Conservation (phyloP, 106 monocot species). For the Dioscorea zingiberensis region DNA sequence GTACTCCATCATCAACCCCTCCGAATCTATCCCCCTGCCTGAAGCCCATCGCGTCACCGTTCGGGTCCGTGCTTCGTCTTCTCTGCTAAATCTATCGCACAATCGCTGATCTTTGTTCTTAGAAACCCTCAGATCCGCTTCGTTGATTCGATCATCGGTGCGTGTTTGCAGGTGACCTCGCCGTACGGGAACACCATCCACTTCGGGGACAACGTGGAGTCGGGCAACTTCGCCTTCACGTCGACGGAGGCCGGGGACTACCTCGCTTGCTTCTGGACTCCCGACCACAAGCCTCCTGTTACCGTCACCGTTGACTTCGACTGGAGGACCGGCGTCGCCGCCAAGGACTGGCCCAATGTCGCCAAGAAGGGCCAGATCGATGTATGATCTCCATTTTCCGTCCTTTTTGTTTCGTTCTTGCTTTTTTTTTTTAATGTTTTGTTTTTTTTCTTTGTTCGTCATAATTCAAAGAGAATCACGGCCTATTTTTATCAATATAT, state of each 20-base stretch:
- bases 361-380: slow-evolving; percentile 97
- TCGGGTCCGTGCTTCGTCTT: slow-evolving; percentile 28
- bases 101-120: not conserved
- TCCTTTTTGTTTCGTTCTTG: not conserved
- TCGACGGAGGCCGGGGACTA: slow-evolving; percentile 78
- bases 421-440: no score
- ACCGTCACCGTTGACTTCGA: slow-evolving; percentile 78
- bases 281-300: slow-evolving; percentile 63
- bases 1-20: slow-evolving; percentile 69
- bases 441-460: no score
- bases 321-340: slow-evolving; percentile 83
- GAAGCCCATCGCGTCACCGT: slow-evolving; percentile 69
- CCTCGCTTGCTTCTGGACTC: slow-evolving; percentile 90
- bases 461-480: no score
- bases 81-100: not conserved
- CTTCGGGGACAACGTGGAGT: slow-evolving; percentile 59
- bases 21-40: slow-evolving; percentile 51
- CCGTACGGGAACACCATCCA: slow-evolving; percentile 85
- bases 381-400: slow-evolving; percentile 30
- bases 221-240: slow-evolving; percentile 79
- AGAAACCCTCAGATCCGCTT: not conserved
- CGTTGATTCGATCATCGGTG: not conserved
- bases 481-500: no score
- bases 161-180: slow-evolving; percentile 58
- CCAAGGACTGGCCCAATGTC: slow-evolving; percentile 85